These are phyloP conservation scores for Kuraishia piskuri DNA, from an alignment of 805 yeast genomes.

Conservation along the genomic window DNA sequence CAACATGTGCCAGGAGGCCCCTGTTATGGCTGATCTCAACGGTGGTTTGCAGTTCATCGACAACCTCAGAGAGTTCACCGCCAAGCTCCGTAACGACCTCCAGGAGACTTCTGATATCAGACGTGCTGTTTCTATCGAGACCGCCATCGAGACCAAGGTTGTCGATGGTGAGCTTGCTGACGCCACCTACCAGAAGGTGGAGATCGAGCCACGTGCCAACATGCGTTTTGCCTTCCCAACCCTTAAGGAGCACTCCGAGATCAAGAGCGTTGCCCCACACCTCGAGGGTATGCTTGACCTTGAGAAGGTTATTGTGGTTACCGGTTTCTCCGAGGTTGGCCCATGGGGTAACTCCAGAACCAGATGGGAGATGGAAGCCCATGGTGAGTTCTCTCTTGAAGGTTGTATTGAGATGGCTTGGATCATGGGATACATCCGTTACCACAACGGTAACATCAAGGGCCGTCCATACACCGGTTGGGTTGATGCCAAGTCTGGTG, in stretches of 20 bases:
- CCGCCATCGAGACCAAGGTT: slow-evolving; percentile 78
- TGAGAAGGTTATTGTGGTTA: slow-evolving; percentile 86
- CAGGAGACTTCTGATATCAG: slow-evolving; percentile 83
- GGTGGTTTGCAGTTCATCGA: slow-evolving; percentile 96
- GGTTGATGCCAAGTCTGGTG: slow-evolving; percentile 91
- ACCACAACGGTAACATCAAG: slow-evolving; percentile 85
- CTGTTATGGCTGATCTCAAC: slow-evolving; percentile 96
- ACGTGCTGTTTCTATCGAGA: slow-evolving; percentile 91
- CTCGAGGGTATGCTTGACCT: slow-evolving; percentile 88
- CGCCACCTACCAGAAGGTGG: slow-evolving; percentile 69
- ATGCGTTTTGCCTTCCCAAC: slow-evolving; percentile 90
- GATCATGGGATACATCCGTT: slow-evolving; percentile 97
- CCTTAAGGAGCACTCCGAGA: slow-evolving; percentile 66
- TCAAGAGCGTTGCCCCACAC: slow-evolving; percentile 61
- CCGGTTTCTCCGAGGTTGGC: slow-evolving; percentile 98
- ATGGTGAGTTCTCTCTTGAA: slow-evolving; percentile 90
- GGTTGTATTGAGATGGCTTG: slow-evolving; percentile 99
- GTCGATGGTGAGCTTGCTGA: slow-evolving; percentile 86
- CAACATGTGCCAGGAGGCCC: slow-evolving; percentile 82
- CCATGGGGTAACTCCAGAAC: slow-evolving; percentile 99
- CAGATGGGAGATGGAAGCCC: slow-evolving; percentile 98
- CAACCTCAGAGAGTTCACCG: slow-evolving; percentile 82
- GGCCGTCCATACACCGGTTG: slow-evolving; percentile 93
- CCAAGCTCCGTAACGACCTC: slow-evolving; percentile 67
- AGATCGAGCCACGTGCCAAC: slow-evolving; percentile 89